phyloP scores from a whole-genome alignment of 164 flowering plant species.

The Magnolia sinica region DNA sequence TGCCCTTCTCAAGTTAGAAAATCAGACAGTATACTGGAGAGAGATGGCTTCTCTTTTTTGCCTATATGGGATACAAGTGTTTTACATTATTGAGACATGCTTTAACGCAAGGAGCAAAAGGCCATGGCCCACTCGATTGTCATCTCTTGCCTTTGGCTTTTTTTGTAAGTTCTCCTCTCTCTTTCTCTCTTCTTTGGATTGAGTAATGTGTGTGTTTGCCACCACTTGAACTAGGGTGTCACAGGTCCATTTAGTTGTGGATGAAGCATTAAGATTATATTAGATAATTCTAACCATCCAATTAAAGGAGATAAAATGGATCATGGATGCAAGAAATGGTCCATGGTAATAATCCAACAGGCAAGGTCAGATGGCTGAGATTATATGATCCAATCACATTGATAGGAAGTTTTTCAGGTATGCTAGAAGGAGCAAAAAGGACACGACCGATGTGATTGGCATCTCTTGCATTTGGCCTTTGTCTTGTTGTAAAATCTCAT shows the following conservation, averaged over 20 bases:
- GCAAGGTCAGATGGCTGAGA: too few species aligned
- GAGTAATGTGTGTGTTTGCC: not conserved
- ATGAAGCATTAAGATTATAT: too few species aligned
- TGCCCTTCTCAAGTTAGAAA: slow-evolving; percentile 12
- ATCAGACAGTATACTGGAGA: not conserved
- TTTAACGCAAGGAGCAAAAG: slow-evolving; percentile 9
- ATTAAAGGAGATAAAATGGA: too few species aligned
- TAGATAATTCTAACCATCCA: too few species aligned
- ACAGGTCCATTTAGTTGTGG: too few species aligned
- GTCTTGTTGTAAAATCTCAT: not conserved
- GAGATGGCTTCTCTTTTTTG: slow-evolving; percentile 4
- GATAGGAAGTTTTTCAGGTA: too few species aligned
- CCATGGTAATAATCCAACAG: too few species aligned
- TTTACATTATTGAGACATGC: slow-evolving; percentile 5
- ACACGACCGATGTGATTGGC: not conserved
- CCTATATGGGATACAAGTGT: slow-evolving; percentile 3
- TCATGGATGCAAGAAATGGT: too few species aligned
- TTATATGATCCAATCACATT: too few species aligned
- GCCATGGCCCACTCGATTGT: slow-evolving; percentile 8
- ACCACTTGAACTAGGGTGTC: not conserved
- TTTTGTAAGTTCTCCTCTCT: not conserved
- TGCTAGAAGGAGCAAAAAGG: too few species aligned
- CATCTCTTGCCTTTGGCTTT: not conserved
- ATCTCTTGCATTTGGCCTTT: not conserved
- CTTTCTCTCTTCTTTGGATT: not conserved